A percentile compares a stretch with the other conserved stretches of the same genome.
These are phyloP conservation scores for Neoarthrinium moseri DNA, from an alignment of 2,329 filamentous ascomycete genomes.

Conservation along the genomic window DNA sequence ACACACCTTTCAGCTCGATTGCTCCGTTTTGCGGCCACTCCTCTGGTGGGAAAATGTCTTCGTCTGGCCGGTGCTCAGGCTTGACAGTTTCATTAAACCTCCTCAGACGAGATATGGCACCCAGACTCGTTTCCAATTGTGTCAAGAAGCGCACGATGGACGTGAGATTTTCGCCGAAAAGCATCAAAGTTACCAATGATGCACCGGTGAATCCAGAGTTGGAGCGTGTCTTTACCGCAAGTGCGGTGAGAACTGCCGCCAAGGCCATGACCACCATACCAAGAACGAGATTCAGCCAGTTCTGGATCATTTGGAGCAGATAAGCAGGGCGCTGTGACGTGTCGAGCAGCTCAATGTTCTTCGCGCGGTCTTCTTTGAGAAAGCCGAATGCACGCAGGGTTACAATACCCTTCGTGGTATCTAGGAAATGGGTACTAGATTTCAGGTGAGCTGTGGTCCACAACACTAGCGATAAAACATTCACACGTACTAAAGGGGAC, in stretches of 20 bases:
- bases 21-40: constrained; percentile 27
- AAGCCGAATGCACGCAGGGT: constrained; percentile 52
- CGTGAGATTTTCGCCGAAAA: constrained; percentile 24
- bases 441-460: constrained; percentile 1
- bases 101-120: constrained; percentile 27
- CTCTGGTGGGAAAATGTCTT: constrained; percentile 21
- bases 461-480: not conserved
- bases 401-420: constrained; percentile 44
- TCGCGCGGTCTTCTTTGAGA: constrained; percentile 36
- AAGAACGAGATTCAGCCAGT: constrained; percentile 19
- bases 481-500: constrained; percentile 41
- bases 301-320: constrained; percentile 47
- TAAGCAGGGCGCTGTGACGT: constrained; percentile 51
- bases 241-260: constrained; percentile 18
- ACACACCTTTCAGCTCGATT: constrained; percentile 22
- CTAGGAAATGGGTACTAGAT: constrained; percentile 40
- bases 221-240: constrained; percentile 20
- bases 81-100: constrained; percentile 21
- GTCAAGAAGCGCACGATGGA: constrained; percentile 17
- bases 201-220: constrained; percentile 25
- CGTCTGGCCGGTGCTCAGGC: constrained; percentile 19
- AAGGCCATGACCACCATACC: constrained; percentile 17
- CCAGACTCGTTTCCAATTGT: constrained; percentile 4
- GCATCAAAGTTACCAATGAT: constrained; percentile 29
- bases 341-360: constrained; percentile 43